Evolutionary conservation across 768 basidiomycete genomes (phyloP).

Genomic region (Stropharia rugosoannulata): DNA sequence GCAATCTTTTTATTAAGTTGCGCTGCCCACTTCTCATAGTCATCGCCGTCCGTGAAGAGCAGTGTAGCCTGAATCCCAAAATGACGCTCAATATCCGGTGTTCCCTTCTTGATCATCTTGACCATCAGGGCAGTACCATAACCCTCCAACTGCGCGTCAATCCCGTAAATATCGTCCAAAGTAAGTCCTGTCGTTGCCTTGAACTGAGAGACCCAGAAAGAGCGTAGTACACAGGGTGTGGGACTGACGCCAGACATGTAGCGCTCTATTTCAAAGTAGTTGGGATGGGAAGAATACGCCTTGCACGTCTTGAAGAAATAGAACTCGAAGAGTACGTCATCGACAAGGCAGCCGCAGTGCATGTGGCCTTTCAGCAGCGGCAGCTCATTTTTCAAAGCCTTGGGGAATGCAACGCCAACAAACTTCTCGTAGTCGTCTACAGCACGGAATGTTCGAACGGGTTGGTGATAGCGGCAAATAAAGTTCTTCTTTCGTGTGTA

Average conservation of each 20-base stretch:
- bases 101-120: neutral
- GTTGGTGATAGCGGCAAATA: too few species aligned
- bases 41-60: neutral
- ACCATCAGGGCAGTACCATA: neutral
- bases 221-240: neutral
- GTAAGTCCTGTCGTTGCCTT: neutral
- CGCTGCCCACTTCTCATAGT: too few species aligned
- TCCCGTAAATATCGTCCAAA: neutral
- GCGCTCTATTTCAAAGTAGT: neutral
- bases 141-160: neutral
- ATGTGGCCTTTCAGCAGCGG: neutral
- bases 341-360: conserved; percentile 1
- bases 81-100: neutral
- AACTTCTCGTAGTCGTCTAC: too few species aligned
- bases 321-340: conserved; percentile 2
- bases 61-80: neutral
- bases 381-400: neutral
- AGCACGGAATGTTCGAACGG: too few species aligned
- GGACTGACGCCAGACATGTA: neutral
- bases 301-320: conserved; percentile 1
- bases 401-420: neutral
- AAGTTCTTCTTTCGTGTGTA: too few species aligned
- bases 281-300: neutral
- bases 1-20: too few species aligned
- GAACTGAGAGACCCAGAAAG: conserved; percentile 1